Conservation (phyloP, 1,139 yeast species). For the Zhuliangozyma parablackwelliae region DNA sequence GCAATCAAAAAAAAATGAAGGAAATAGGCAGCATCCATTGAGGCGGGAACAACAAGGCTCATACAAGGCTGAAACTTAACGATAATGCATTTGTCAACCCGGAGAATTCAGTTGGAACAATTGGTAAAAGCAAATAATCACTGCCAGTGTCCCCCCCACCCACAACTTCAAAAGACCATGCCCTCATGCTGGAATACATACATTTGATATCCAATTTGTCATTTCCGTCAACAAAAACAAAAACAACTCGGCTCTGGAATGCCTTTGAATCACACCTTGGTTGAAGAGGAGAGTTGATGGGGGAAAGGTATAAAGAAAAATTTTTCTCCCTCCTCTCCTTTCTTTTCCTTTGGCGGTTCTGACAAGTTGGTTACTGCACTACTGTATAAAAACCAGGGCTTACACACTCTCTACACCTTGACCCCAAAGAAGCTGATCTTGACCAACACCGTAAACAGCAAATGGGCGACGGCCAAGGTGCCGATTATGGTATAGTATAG, state of each 20-base stretch:
- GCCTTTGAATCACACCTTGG: too few species aligned
- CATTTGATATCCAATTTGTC: constrained; percentile 1
- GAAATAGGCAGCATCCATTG: too few species aligned
- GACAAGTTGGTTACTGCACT: too few species aligned
- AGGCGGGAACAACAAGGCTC: constrained; percentile 35
- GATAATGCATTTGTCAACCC: constrained; percentile 72
- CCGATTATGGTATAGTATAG: constrained; percentile 18
- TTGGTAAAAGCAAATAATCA: constrained; percentile 75
- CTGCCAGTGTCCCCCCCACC: constrained; percentile 27
- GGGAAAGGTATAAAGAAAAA: neutral
- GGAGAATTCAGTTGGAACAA: constrained; percentile 76
- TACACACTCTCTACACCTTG: constrained; percentile 2
- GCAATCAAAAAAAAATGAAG: too few species aligned
- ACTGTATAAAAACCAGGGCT: too few species aligned
- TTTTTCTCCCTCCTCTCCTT: neutral
- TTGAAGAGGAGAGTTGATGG: too few species aligned
- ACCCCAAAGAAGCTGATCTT: constrained; percentile 49
- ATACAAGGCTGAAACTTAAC: constrained; percentile 88
- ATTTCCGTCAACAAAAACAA: too few species aligned
- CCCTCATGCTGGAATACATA: constrained; percentile 1
- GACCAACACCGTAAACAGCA: constrained; percentile 42
- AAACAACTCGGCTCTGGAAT: too few species aligned
- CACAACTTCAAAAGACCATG: neutral
- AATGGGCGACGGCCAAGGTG: constrained; percentile 33
- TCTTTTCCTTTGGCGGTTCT: neutral